A percentile compares a stretch with the other conserved stretches of the same genome.
These are phyloP conservation scores for Coemansia sp. DNA, from an alignment of 192 early-diverging fungal species.

Conservation along the genomic window DNA sequence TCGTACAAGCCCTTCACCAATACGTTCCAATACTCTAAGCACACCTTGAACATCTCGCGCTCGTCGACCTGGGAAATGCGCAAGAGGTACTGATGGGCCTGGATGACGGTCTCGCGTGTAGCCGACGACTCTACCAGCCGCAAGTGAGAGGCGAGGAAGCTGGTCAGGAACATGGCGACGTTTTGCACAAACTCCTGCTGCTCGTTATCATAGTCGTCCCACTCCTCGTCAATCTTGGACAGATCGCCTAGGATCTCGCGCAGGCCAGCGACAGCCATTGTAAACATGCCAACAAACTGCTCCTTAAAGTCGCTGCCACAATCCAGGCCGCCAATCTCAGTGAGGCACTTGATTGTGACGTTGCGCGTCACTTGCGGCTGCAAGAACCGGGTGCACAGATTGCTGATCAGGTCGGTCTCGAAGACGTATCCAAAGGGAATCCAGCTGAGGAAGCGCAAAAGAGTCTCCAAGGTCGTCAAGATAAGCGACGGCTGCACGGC, in stretches of 20 bases:
- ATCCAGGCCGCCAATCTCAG: conserved; percentile 92
- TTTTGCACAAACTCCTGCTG: conserved; percentile 98
- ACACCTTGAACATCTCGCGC: conserved; percentile 97
- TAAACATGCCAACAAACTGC: conserved; percentile 87
- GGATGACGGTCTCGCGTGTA: conserved; percentile 61
- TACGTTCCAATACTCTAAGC: conserved; percentile 97
- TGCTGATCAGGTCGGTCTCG: conserved; percentile 89
- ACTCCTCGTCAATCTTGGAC: conserved; percentile 78
- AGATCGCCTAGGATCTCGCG: conserved; percentile 47
- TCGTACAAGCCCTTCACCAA: conserved; percentile 90
- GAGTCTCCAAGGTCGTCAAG: conserved; percentile 88
- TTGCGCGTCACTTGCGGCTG: conserved; percentile 87
- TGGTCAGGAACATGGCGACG: conserved; percentile 89
- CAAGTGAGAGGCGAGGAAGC: conserved; percentile 82
- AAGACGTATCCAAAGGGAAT: conserved; percentile 98
- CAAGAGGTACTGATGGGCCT: conserved; percentile 90
- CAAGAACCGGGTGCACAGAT: conserved; percentile 81
- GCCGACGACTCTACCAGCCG: conserved; percentile 64
- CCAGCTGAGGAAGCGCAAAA: conserved; percentile 98
- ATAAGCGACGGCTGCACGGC: conserved; percentile 90
- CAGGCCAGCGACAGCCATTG: conserved; percentile 68
- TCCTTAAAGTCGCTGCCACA: conserved; percentile 80
- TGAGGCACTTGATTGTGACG: conserved; percentile 94
- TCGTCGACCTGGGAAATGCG: conserved; percentile 91
- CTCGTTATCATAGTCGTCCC: conserved; percentile 79